phyloP scores from a whole-genome alignment of 2,329 filamentous ascomycete genomes.

The Dactylonectria estremocensis region DNA sequence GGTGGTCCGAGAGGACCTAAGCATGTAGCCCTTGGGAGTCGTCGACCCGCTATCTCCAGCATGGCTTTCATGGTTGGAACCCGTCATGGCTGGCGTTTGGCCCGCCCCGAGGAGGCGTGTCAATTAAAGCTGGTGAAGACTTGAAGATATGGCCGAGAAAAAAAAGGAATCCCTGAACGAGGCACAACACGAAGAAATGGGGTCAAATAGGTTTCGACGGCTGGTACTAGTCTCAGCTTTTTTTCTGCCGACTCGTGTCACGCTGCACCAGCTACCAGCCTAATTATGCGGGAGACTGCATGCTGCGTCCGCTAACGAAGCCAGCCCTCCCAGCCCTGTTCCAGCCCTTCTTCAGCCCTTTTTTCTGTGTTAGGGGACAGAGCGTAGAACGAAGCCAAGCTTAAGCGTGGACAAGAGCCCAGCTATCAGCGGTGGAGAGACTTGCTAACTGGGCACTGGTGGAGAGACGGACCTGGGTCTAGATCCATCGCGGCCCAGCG shows the following conservation, averaged over 20 bases:
- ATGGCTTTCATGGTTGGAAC: background rate
- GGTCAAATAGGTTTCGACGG: background rate
- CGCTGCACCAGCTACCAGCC: background rate
- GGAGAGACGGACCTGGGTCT: background rate
- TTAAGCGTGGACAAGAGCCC: background rate
- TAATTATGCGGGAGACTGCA: background rate
- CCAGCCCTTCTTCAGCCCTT: no score
- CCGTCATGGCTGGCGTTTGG: background rate
- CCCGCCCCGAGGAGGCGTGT: background rate
- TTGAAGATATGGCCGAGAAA: background rate
- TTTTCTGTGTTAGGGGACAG: no score
- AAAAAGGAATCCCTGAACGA: background rate
- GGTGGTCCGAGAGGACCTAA: constrained; percentile 17
- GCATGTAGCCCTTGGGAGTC: constrained; percentile 16
- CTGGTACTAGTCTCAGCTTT: background rate
- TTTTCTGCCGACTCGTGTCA: background rate
- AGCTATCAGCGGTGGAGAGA: background rate
- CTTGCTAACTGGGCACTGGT: background rate
- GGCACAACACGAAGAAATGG: background rate
- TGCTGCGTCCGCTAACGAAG: background rate
- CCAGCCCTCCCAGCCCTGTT: background rate
- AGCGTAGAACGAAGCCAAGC: no score
- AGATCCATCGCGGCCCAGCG: background rate
- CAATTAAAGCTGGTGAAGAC: background rate
- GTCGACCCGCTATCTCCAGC: background rate